Base-by-base conservation (phyloP, 2,329 filamentous ascomycete species). In the Penicillium fuscoglaucum region DNA sequence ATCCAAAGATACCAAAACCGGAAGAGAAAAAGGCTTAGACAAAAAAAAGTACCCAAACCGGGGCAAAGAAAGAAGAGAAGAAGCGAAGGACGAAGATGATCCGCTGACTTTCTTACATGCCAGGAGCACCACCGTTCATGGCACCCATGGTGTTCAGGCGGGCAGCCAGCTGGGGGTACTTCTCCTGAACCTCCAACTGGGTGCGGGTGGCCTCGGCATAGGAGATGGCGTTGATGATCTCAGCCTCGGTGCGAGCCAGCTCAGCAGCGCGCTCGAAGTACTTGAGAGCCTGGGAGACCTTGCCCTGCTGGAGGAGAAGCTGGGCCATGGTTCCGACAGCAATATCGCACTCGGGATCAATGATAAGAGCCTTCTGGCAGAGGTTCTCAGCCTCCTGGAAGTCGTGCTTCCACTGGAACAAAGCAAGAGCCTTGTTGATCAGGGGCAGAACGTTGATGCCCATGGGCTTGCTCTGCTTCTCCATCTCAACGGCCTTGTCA, bases 331-430 rank as follows among this genome's bases (percentile, higher is more conserved):
- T 99, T 53, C 95, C 95, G 43, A 99, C 95, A 43, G 95, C 95
- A 72, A 99, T 99, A 71, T 99, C 95, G 74, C 95, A 99, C 76
- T 99, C 95, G 28, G 95, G 95, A 71, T 99, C 95, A 74, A 99
- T 96, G 71, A 97, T 96, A 51, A 99, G 83, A 31, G 95, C 95
- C 83, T 96, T 97, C 78, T 97, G 88, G 83, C 95, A 99, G 52
- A 99, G 84, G 78, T 95, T 91, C 82, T 99, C 93, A 2, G 95
- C 93, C 77, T 96, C 93, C 60, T 85, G 82, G 73, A 96, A 98
- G 78, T 98, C 93, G 71, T 96, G 90, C 83, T 96, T 98, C 90
- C 93, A 97, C 76, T 99, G 95, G 85, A 97, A 98, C 47, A 98
- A 83, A 13, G 93, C 92, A 29, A 99, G 84, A 6, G 95, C 93